Base-by-base conservation (phyloP, 2,329 filamentous ascomycete genomes). In the Sclerotinia nivalis region DNA sequence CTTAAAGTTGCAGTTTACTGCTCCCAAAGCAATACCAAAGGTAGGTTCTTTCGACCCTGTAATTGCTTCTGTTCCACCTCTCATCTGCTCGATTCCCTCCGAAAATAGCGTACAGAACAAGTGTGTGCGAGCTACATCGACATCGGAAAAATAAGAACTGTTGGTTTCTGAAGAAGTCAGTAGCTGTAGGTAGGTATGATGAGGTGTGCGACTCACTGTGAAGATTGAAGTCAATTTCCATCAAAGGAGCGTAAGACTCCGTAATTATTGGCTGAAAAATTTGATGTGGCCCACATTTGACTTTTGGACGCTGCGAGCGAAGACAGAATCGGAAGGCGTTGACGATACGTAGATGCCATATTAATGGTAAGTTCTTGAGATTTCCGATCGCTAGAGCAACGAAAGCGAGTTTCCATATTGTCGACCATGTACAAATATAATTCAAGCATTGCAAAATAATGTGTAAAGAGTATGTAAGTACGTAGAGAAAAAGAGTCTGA, bases 171-270 rank as follows among this genome's bases (percentile, higher is more conserved):
- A n/a, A 15, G 3, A 52, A 47, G 20, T 34, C 13, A 64, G 68
- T 25, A 61, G 54, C 7, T 25, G n/a, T 13, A 34, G 22, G 22
- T 2, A 20, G 37, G 20, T 12, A 13, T 12, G 10, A 45, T 22
- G 8, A 43, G 4, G 2, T 15, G 5, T 5, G 15, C 5, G 47
- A 69, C 72, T 68, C 40, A 72, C 74, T 92, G 81, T 92, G 89
- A 70, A 91, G 76, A 80, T 92, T 92, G 82, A 91, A 91, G 78
- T 92, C 91, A 74, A 85, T 89, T 79, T 92, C 89, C 72, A 87
- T 81, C 55, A 89, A 80, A 0, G 88, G 85, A 15, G 88, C 85
- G 74, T 85, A 85, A 0, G 87, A 87, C 37, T 83, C 82, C n/a
- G 88, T 87, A 59, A 89, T 86, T 40, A 88, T 79, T 28, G 89